Conservation (phyloP, 2,329 filamentous ascomycete species). For the Penicillium sclerotigenum region DNA sequence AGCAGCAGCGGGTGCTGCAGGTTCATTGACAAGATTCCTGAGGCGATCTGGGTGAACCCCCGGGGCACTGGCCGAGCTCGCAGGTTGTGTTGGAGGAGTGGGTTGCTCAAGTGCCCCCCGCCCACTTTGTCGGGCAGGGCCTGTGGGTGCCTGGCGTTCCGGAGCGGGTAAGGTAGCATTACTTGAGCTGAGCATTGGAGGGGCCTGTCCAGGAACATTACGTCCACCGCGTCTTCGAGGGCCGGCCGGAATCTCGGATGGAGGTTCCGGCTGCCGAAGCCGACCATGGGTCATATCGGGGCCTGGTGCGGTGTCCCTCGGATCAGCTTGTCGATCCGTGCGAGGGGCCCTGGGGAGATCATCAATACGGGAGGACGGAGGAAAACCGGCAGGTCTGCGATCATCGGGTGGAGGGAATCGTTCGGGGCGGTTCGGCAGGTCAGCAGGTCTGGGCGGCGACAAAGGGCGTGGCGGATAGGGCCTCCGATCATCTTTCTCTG, state of each 20-base stretch:
- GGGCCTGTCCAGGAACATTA: constrained; percentile 33
- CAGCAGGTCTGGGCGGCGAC: constrained; percentile 27
- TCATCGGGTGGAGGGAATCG: constrained; percentile 35
- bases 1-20: neutral
- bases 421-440: constrained; percentile 37
- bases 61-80: constrained; percentile 36
- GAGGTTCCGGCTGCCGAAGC: constrained; percentile 40
- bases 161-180: constrained; percentile 24
- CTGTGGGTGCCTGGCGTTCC: constrained; percentile 45
- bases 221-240: constrained; percentile 42
- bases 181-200: constrained; percentile 15
- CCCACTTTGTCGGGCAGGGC: constrained; percentile 40
- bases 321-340: constrained; percentile 39
- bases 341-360: constrained; percentile 55
- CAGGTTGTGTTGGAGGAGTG: constrained; percentile 30
- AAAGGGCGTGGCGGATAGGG: constrained; percentile 23
- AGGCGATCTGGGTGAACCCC: constrained; percentile 56
- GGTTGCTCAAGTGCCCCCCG: constrained; percentile 35
- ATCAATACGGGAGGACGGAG: constrained; percentile 37
- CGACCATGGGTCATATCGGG: constrained; percentile 48
- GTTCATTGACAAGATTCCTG: constrained; percentile 40
- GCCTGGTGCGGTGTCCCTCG: constrained; percentile 38
- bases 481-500: constrained; percentile 36
- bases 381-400: constrained; percentile 31
- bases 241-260: constrained; percentile 52